phyloP scores from a whole-genome alignment of 2,329 filamentous ascomycete species.

The Penicillium digitatum region DNA sequence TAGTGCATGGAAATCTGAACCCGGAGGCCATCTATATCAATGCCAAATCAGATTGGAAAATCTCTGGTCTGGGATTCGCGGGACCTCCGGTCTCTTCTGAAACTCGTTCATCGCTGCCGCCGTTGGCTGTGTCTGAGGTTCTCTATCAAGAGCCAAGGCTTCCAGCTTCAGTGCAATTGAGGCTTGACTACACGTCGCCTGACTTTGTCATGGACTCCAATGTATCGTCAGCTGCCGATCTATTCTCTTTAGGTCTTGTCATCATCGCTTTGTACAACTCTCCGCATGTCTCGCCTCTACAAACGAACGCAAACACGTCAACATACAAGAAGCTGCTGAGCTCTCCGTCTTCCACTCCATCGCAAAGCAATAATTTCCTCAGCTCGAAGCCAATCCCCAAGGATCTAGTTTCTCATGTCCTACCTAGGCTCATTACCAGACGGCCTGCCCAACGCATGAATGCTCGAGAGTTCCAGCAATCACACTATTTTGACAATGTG shows the following conservation, averaged over 20 bases:
- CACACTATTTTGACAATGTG: slow-evolving; percentile 94
- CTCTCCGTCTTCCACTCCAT: slow-evolving; percentile 73
- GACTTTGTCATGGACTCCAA: slow-evolving; percentile 93
- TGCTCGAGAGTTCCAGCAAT: slow-evolving; percentile 88
- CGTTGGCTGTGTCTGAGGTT: slow-evolving; percentile 76
- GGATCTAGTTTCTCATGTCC: slow-evolving; percentile 68
- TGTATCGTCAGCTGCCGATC: slow-evolving; percentile 76
- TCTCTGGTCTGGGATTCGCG: slow-evolving; percentile 88
- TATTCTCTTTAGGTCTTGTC: slow-evolving; percentile 88
- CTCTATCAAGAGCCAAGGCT: slow-evolving; percentile 81
- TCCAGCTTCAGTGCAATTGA: slow-evolving; percentile 77
- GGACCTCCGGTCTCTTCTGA: slow-evolving; percentile 73
- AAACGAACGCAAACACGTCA: slow-evolving; percentile 73
- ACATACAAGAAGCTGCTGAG: slow-evolving; percentile 82
- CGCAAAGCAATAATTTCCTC: slow-evolving; percentile 76
- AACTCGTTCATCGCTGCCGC: slow-evolving; percentile 69
- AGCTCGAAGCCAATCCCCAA: slow-evolving; percentile 74
- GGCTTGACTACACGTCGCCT: slow-evolving; percentile 88
- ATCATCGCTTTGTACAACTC: slow-evolving; percentile 90
- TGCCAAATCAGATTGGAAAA: slow-evolving; percentile 97
- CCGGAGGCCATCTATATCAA: slow-evolving; percentile 93
- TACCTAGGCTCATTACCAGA: slow-evolving; percentile 82
- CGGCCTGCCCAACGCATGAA: slow-evolving; percentile 82
- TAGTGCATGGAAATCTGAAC: slow-evolving; percentile 91
- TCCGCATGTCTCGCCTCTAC: slow-evolving; percentile 83